phyloP scores from a whole-genome alignment of 108 stramenopile species.

The Craspedostauros australis region DNA sequence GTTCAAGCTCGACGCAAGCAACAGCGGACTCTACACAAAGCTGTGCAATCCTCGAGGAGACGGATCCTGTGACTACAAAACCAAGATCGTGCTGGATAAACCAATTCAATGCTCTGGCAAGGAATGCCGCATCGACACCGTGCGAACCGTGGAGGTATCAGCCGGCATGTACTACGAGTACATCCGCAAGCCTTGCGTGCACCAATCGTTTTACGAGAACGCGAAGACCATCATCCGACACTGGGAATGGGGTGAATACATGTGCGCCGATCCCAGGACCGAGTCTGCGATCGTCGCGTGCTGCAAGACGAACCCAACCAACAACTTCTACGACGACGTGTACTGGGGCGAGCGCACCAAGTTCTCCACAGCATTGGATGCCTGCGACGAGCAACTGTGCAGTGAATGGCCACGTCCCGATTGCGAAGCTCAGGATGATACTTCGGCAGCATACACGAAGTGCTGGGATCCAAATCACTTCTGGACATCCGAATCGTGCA shows the following conservation, averaged over 20 bases:
- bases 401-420: too few relatives aligned
- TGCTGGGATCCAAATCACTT: too few relatives aligned
- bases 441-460: too few relatives aligned
- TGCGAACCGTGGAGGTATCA: conserved; percentile 35
- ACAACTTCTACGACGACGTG: too few relatives aligned
- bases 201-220: conserved; percentile 41
- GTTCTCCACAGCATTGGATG: not conserved
- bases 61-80: conserved; percentile 9
- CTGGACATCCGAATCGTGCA: conserved; percentile 46
- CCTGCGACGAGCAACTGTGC: not conserved
- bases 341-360: conserved; percentile 7
- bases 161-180: conserved; percentile 53
- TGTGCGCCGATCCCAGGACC: conserved; percentile 17
- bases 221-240: conserved; percentile 6
- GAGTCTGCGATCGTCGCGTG: conserved; percentile 12
- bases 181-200: conserved; percentile 44
- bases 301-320: too few relatives aligned
- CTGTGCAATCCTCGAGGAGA: conserved; percentile 25
- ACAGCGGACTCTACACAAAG: conserved; percentile 24
- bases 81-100: conserved; percentile 5
- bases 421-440: too few relatives aligned
- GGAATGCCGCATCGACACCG: conserved; percentile 43
- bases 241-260: too few relatives aligned
- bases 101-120: conserved; percentile 14
- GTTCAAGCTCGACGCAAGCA: conserved; percentile 5